These are phyloP conservation scores for Zymoseptoria pseudotritici DNA, from an alignment of 2,329 filamentous ascomycete species.

Conservation along the genomic window DNA sequence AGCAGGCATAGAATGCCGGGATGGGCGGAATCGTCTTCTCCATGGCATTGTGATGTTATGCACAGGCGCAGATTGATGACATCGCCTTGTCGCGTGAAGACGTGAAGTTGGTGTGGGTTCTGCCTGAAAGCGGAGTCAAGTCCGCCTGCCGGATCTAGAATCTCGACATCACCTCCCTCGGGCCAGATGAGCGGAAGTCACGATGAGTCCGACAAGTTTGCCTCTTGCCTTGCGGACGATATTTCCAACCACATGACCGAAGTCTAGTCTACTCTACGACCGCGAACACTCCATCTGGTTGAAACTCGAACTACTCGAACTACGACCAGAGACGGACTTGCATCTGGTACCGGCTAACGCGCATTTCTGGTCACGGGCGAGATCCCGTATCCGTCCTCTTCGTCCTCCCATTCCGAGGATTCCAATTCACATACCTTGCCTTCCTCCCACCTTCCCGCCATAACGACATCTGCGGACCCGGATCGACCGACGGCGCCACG, in stretches of 20 bases:
- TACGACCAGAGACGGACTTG: neutral
- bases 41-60: constrained; percentile 9
- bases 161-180: neutral
- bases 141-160: neutral
- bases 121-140: neutral
- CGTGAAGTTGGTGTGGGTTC: neutral
- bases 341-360: neutral
- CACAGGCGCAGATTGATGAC: neutral
- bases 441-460: neutral
- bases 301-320: too few relatives aligned
- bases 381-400: too few relatives aligned
- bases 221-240: neutral
- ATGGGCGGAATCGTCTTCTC: constrained; percentile 44
- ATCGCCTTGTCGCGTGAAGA: neutral
- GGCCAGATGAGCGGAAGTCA: neutral
- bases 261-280: neutral
- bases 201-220: neutral
- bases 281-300: neutral
- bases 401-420: too few relatives aligned
- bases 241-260: neutral
- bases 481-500: too few relatives aligned
- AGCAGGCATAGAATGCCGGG: constrained; percentile 87
- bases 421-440: neutral
- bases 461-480: too few relatives aligned
- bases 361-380: neutral